A percentile compares a stretch with the other conserved stretches of the same genome.
These are phyloP conservation scores for Umbelopsis ramanniana DNA, from an alignment of 192 early-diverging fungal genomes.

Conservation along the genomic window DNA sequence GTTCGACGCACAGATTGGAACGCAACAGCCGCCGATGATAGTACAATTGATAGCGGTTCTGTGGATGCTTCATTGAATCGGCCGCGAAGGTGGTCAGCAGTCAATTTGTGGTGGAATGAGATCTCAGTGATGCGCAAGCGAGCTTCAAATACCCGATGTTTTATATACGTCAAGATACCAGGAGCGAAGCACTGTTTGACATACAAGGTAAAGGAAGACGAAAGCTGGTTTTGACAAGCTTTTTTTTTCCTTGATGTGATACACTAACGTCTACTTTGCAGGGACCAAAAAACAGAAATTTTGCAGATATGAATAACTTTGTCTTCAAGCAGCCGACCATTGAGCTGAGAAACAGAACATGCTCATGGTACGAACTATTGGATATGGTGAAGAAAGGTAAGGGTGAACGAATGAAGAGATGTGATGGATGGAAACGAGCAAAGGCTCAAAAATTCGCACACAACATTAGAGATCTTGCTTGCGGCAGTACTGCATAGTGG, in stretches of 20 bases:
- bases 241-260: not conserved
- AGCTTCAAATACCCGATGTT: slow-evolving; percentile 78
- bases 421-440: not conserved
- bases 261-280: slow-evolving; percentile 18
- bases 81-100: slow-evolving; percentile 2
- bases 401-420: not conserved
- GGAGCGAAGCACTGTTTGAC: slow-evolving; percentile 73
- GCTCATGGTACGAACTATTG: slow-evolving; percentile 71
- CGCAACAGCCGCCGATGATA: not conserved
- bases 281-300: slow-evolving; percentile 70
- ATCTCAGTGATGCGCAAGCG: slow-evolving; percentile 70
- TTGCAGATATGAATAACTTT: slow-evolving; percentile 68
- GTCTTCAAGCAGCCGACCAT: slow-evolving; percentile 70
- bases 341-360: slow-evolving; percentile 73
- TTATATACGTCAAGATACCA: slow-evolving; percentile 85
- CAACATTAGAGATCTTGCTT: not conserved
- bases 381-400: slow-evolving; percentile 63
- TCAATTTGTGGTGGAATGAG: slow-evolving; percentile 16
- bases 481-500: slow-evolving; percentile 9
- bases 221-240: not conserved
- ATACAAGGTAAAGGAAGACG: slow-evolving; percentile 59
- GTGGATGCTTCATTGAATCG: not conserved
- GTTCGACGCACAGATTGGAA: not conserved
- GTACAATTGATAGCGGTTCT: not conserved
- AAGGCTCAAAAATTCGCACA: not conserved